These are phyloP conservation scores for Antitrichia curtipendula DNA, from an alignment of 225 moss, liverwort and hornwort genomes.

Conservation along the genomic window DNA sequence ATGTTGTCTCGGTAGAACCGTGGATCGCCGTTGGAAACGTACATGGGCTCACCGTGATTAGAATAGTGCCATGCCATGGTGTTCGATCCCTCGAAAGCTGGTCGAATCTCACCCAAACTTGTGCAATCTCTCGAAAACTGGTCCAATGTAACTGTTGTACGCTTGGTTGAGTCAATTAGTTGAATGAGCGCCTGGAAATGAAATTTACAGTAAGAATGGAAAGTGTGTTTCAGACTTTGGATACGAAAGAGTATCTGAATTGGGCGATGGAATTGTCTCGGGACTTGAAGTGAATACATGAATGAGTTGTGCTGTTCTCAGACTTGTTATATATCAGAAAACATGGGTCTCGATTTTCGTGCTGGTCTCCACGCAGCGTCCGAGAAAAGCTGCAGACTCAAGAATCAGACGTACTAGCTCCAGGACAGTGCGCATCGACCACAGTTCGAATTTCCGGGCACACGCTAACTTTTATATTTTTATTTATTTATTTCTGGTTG, in stretches of 20 bases:
- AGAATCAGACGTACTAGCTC: neutral
- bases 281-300: neutral
- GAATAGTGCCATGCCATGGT: neutral
- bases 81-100: neutral
- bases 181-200: neutral
- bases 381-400: neutral
- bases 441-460: neutral
- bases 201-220: too few species aligned
- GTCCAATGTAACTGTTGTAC: neutral
- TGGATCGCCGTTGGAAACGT: neutral
- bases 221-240: neutral
- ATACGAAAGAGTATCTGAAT: neutral
- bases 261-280: neutral
- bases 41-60: neutral
- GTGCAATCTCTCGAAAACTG: neutral
- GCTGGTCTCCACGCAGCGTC: neutral
- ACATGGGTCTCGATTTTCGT: neutral
- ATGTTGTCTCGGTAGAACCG: neutral
- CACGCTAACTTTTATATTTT: neutral
- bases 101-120: neutral
- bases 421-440: neutral
- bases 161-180: neutral
- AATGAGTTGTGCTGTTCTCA: neutral
- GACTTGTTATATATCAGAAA: neutral
- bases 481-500: neutral